Conservation (phyloP, 768 basidiomycete genomes). For the Daedaleopsis sinensis region DNA sequence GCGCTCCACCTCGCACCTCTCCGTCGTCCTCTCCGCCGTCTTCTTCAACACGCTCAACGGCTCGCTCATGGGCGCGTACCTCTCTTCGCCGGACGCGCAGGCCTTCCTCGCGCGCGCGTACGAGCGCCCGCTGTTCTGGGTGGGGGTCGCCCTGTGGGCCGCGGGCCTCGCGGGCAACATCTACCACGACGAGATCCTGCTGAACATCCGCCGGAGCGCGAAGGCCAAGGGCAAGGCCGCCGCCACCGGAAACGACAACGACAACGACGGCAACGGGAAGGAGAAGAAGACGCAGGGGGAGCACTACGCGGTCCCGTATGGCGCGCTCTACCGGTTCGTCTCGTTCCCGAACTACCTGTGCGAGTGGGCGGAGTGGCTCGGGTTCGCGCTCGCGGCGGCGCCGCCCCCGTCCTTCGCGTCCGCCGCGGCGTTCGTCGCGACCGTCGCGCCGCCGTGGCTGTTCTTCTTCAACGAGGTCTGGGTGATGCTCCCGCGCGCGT, state of each 20-base stretch:
- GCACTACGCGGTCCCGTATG: slow-evolving; percentile 82
- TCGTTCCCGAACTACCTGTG: slow-evolving; percentile 94
- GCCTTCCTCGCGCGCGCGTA: slow-evolving; percentile 42
- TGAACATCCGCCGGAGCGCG: slow-evolving; percentile 76
- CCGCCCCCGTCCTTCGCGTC: slow-evolving; percentile 44
- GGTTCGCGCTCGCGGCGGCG: slow-evolving; percentile 78
- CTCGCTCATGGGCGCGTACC: slow-evolving; percentile 66
- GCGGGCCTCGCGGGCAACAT: slow-evolving; percentile 80
- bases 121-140: slow-evolving; percentile 54
- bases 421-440: slow-evolving; percentile 37
- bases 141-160: slow-evolving; percentile 68
- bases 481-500: slow-evolving; percentile 81
- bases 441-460: slow-evolving; percentile 73
- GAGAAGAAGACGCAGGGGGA: slow-evolving; percentile 37
- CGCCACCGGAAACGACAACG: slow-evolving; percentile 33
- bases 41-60: slow-evolving; percentile 79
- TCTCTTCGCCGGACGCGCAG: slow-evolving; percentile 59
- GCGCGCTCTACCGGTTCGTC: slow-evolving; percentile 72
- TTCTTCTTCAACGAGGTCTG: slow-evolving; percentile 76
- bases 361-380: slow-evolving; percentile 95
- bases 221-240: slow-evolving; percentile 34
- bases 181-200: slow-evolving; percentile 87
- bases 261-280: slow-evolving; percentile 34
- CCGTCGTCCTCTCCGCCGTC: slow-evolving; percentile 56
- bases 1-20: slow-evolving; percentile 73